A percentile compares a stretch with the other conserved stretches of the same genome.
These are phyloP conservation scores for Tolypocladium amazonense DNA, from an alignment of 2,329 filamentous ascomycete genomes.

Conservation along the genomic window DNA sequence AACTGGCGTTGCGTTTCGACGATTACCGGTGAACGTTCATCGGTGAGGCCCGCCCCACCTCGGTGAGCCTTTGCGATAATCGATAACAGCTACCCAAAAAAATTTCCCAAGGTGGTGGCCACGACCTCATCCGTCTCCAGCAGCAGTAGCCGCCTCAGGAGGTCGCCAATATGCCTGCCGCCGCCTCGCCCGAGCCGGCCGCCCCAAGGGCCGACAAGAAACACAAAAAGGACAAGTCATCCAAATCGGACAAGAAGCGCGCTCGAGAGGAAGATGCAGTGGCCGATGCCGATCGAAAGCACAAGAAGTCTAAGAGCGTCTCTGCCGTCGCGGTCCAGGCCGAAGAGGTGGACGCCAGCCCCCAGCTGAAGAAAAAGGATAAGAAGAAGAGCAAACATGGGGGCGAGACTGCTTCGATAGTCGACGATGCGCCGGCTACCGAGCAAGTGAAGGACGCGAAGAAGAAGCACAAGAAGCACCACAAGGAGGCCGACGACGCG, in stretches of 20 bases:
- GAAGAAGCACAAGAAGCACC: constrained; percentile 16
- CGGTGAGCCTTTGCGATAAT: constrained; percentile 3
- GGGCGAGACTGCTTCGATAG: constrained; percentile 7
- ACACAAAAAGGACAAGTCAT: constrained; percentile 22
- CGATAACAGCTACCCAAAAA: constrained; percentile 4
- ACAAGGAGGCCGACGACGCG: constrained; percentile 13
- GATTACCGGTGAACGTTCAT: background rate
- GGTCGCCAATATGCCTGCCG: constrained; percentile 21
- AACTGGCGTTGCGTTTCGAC: background rate
- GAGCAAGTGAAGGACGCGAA: constrained; percentile 3
- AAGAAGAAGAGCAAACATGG: constrained; percentile 14
- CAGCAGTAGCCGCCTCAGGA: background rate
- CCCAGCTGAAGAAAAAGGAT: constrained; percentile 16
- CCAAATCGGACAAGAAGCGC: constrained; percentile 32
- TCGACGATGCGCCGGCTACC: background rate
- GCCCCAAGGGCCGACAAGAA: constrained; percentile 27
- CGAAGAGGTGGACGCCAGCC: constrained; percentile 10
- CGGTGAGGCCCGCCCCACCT: background rate
- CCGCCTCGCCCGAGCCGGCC: constrained; percentile 17
- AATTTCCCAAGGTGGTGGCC: background rate
- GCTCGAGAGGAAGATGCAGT: constrained; percentile 29
- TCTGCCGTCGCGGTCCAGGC: constrained; percentile 13
- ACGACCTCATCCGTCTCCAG: constrained; percentile 3
- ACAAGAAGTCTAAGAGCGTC: constrained; percentile 40
- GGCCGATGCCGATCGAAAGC: constrained; percentile 31